phyloP scores from a whole-genome alignment of 345 rosid genomes.

The Sonneratia alba region DNA sequence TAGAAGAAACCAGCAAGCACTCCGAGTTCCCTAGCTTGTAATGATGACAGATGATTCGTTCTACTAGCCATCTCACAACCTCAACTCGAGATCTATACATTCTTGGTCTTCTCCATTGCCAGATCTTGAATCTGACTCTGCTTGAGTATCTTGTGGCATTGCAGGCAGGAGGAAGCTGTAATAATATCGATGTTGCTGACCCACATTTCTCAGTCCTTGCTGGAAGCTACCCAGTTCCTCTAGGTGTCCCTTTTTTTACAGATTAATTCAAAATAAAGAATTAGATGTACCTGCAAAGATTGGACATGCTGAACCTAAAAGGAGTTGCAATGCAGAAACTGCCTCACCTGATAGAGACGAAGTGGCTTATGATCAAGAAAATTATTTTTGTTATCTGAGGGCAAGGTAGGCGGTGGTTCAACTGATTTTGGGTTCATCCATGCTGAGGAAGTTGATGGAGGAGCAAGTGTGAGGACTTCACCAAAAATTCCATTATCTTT shows the following conservation, averaged over 20 bases:
- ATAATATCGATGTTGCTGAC: conserved; percentile 12
- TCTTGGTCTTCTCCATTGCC: conserved; percentile 25
- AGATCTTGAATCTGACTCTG: conserved; percentile 6
- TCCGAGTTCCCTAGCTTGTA: not conserved
- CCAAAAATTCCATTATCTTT: conserved; percentile 15
- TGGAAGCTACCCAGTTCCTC: conserved; percentile 13
- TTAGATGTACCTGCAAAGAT: not conserved
- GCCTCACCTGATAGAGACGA: conserved; percentile 31
- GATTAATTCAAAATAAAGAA: not conserved
- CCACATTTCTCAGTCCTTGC: conserved; percentile 10
- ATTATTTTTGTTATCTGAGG: conserved; percentile 9
- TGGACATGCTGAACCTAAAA: not conserved
- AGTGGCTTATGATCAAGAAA: conserved; percentile 21
- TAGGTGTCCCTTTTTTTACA: conserved; percentile 17
- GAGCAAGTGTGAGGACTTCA: conserved; percentile 41
- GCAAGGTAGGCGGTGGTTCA: conserved; percentile 16
- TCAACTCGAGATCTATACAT: conserved; percentile 44
- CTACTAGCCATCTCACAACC: conserved; percentile 16
- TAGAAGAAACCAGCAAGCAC: not conserved
- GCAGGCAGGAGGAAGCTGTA: conserved; percentile 37
- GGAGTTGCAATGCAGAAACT: not conserved
- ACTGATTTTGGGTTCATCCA: conserved; percentile 15
- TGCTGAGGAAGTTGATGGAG: conserved; percentile 27
- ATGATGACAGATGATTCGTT: not conserved
- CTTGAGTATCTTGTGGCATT: conserved; percentile 15